A percentile compares a stretch with the other conserved stretches of the same genome.
These are phyloP conservation scores for Mycena citricolor DNA, from an alignment of 1,284 basidiomycete genomes.

Conservation along the genomic window DNA sequence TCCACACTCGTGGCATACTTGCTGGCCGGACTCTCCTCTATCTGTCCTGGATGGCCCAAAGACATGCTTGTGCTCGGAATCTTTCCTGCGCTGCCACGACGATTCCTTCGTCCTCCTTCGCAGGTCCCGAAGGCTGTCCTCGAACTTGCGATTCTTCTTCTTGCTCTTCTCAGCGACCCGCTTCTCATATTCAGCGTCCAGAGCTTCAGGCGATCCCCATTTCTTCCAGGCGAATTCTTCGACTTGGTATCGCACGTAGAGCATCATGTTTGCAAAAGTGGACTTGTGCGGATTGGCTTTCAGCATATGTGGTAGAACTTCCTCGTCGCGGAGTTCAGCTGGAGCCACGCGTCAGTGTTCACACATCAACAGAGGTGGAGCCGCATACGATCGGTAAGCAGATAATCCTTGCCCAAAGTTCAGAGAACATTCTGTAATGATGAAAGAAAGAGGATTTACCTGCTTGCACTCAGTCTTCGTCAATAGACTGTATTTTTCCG, in stretches of 20 bases:
- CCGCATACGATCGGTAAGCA: conserved; percentile 79
- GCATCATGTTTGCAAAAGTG: conserved; percentile 99
- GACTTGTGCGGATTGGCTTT: conserved; percentile 97
- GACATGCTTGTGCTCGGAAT: conserved; percentile 84
- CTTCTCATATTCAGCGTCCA: conserved; percentile 87
- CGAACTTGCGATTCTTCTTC: conserved; percentile 93
- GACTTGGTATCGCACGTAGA: conserved; percentile 92
- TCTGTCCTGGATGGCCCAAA: conserved; percentile 64
- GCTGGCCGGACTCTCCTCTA: conserved; percentile 55
- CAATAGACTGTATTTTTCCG: conserved; percentile 91
- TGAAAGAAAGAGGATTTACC: conserved; percentile 40
- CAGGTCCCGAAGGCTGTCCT: conserved; percentile 80
- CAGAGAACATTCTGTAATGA: conserved; percentile 8
- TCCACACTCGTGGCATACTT: conserved; percentile 84
- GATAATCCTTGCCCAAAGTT: conserved; percentile 65
- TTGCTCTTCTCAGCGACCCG: conserved; percentile 84
- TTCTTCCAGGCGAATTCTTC: conserved; percentile 97
- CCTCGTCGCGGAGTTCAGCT: conserved; percentile 93
- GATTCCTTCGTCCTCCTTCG: conserved; percentile 85
- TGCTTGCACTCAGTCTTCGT: conserved; percentile 99
- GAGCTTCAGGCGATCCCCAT: conserved; percentile 91
- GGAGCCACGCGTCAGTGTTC: conserved; percentile 10
- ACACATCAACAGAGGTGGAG: not conserved
- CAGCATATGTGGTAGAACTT: conserved; percentile 89
- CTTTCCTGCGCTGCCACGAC: conserved; percentile 84